Base-by-base conservation (phyloP, 2,329 filamentous ascomycete genomes). In the Colletotrichum liaoningense region DNA sequence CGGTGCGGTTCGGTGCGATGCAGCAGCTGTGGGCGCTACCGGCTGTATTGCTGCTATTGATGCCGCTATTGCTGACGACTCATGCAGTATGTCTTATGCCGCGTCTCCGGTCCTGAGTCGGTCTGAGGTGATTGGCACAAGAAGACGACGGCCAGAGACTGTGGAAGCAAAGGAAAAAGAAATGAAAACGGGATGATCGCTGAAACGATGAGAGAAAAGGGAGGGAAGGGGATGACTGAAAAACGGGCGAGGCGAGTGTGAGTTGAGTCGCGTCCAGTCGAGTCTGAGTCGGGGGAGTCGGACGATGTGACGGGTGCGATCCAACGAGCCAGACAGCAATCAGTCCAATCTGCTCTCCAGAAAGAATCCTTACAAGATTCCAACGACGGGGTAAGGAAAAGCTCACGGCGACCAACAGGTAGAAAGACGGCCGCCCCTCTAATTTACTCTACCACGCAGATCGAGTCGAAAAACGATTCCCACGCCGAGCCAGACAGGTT, bases 51-150 rank as follows among this genome's bases (percentile, higher is more conserved):
- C 12, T 42, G 55, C 64, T 58, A 38, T 63, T 46, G 59, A 14
- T 33, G 55, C 8, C 38, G 55, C 64, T 58, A 54, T 54, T 54
- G 65, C 58, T 59, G 65, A 69, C 69, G 52, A 60, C 54, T 22
- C 42, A 58, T 49, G n/a, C 56, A 62, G 42, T 60, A 16, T 54
- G 54, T 57, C 49, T 63, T 35, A 12, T 14, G 24, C 63, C 22
- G 22, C 46, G 54, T 60, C 33, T 64, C 58, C 66, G 22, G 33
- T 26, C n/a, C 57, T 22, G 30, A n/a, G 9, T 46, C 49, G 28
- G 63, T 63, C 6, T 16, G 28, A 52, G 57, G 22, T 62, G 26
- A 67, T 60, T 35, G 63, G 62, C 55, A 33, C 56, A 26, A 56
- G 33, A 12, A 22, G 38, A 49, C 22, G 42, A 46, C 24, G 42